phyloP scores from a whole-genome alignment of 208 protist species.

The Kentomonas sorsogonicus region DNA sequence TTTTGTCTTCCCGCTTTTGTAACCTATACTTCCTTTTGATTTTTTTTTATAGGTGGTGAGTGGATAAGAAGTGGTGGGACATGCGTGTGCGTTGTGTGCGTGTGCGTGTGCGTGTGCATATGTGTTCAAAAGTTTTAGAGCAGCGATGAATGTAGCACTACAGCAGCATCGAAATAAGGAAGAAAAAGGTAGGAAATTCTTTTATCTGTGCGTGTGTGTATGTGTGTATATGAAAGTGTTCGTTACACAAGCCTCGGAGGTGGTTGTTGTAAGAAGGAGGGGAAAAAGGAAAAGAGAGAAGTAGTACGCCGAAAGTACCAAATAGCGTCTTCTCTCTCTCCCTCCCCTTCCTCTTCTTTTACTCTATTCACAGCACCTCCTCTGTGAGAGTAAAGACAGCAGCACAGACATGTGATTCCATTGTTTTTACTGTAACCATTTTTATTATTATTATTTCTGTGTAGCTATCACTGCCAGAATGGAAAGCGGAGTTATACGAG shows the following conservation, averaged over 20 bases:
- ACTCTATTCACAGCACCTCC: not conserved
- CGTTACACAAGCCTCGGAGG: not conserved
- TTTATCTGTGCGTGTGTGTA: no score
- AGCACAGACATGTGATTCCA: no score
- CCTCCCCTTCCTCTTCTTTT: not conserved
- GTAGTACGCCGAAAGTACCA: not conserved
- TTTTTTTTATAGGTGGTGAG: not conserved
- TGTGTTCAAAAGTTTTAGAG: no score
- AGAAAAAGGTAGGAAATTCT: no score
- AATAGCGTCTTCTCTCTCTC: constrained; percentile 8
- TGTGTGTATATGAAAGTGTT: constrained; percentile 9
- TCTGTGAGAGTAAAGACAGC: no score
- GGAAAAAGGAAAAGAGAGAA: not conserved
- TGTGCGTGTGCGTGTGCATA: no score
- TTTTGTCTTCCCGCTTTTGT: not conserved
- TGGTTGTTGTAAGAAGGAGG: not conserved
- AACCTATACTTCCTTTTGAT: not conserved
- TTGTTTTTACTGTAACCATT: not conserved
- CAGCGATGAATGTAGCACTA: no score
- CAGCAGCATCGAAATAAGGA: no score
- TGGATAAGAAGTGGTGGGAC: no score
- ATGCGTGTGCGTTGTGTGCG: no score
- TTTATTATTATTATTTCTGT: constrained; percentile 8
- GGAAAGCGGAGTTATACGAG: no score
- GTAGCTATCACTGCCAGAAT: no score